Percentiles rank a stretch among this genome's conserved stretches.
Evolutionary conservation across 495 filamentous ascomycete genomes (phyloP).

Genomic region (Neurospora terricola): DNA sequence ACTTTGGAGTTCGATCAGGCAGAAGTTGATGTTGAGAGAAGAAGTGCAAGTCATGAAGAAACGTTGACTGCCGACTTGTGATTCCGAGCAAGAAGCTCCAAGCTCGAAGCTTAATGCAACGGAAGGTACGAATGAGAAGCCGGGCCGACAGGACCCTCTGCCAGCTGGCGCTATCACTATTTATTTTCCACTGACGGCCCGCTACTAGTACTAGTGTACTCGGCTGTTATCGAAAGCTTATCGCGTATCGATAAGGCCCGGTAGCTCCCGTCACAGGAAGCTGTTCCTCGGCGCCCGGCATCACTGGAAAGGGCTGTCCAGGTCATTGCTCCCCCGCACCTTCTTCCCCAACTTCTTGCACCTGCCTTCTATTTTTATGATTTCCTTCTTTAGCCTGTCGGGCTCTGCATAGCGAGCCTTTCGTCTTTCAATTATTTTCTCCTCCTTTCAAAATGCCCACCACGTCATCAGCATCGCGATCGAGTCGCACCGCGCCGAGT

Average conservation of each 20-base stretch:
- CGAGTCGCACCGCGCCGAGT: not conserved
- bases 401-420: not conserved
- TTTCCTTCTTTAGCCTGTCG: not conserved
- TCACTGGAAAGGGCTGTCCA: not conserved
- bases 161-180: no score
- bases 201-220: no score
- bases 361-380: not conserved
- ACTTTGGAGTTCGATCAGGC: no score
- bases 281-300: not conserved
- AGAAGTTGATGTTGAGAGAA: not conserved
- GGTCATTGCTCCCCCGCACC: not conserved
- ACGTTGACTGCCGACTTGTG: not conserved
- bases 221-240: not conserved
- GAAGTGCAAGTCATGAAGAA: not conserved
- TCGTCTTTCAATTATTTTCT: no score
- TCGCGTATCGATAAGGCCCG: not conserved
- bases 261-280: no score
- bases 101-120: not conserved
- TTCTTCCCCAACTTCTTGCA: not conserved
- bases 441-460: not conserved
- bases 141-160: not conserved
- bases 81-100: not conserved
- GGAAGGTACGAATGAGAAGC: not conserved
- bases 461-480: not conserved
- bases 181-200: no score